These are phyloP conservation scores for Talaromyces pinophilus DNA, from an alignment of 2,329 filamentous ascomycete species.

Conservation along the genomic window DNA sequence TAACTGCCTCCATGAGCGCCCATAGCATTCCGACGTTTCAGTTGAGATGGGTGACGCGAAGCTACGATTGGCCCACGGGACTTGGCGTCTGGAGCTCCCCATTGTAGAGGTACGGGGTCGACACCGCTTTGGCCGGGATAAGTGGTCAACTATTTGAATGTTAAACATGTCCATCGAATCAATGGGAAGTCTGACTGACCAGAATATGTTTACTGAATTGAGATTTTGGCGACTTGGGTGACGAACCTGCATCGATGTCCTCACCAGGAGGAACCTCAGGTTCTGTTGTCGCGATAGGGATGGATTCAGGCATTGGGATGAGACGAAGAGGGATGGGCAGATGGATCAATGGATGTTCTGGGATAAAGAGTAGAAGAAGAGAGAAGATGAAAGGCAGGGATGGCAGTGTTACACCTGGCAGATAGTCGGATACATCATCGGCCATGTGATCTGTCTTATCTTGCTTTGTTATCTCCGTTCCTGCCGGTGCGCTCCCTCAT, in stretches of 20 bases:
- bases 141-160: constrained; percentile 60
- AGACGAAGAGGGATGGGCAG: not conserved
- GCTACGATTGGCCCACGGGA: constrained; percentile 86
- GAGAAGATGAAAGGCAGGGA: not conserved
- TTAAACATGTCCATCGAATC: not conserved
- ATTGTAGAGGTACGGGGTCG: constrained; percentile 83
- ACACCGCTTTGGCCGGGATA: constrained; percentile 95
- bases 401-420: not conserved
- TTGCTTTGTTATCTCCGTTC: constrained; percentile 14
- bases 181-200: constrained; percentile 14
- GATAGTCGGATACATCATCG: not conserved
- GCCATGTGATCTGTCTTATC: constrained; percentile 19
- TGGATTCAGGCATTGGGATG: constrained; percentile 20
- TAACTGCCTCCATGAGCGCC: constrained; percentile 86
- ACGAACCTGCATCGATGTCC: constrained; percentile 1
- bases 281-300: constrained; percentile 2
- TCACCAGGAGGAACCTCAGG: not conserved
- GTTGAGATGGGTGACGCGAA: constrained; percentile 44
- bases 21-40: constrained; percentile 55
- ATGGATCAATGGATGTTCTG: not conserved
- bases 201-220: constrained; percentile 25
- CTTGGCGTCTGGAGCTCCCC: constrained; percentile 75
- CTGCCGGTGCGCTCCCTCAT: not conserved
- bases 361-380: not conserved
- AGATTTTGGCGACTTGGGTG: constrained; percentile 20